Evolutionary conservation across 805 yeast genomes (phyloP).

Genomic region (Ogataea ganodermae): DNA sequence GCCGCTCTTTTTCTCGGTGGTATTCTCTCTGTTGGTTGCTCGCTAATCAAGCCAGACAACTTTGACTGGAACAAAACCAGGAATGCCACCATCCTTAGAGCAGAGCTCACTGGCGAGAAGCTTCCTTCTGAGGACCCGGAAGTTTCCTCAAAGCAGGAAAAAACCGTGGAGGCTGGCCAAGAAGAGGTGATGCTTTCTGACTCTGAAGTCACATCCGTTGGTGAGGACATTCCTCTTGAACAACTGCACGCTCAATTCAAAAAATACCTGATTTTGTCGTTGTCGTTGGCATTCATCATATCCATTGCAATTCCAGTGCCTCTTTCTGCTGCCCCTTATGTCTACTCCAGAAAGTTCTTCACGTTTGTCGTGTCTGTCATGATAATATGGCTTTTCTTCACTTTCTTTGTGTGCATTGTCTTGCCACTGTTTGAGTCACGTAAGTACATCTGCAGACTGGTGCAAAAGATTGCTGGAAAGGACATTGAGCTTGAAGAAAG

Average conservation of each 20-base stretch:
- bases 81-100: slow-evolving; percentile 2
- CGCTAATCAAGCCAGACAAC: slow-evolving; percentile 39
- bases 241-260: slow-evolving; percentile 6
- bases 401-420: slow-evolving; percentile 38
- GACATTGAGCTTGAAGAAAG: neutral
- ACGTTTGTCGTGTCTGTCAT: slow-evolving; percentile 30
- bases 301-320: slow-evolving; percentile 36
- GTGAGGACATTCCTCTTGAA: slow-evolving; percentile 8
- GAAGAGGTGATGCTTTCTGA: neutral
- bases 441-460: neutral
- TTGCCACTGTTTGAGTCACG: slow-evolving; percentile 33
- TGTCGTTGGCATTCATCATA: slow-evolving; percentile 24
- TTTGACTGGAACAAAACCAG: slow-evolving; percentile 35
- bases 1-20: slow-evolving; percentile 42
- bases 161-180: neutral
- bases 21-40: slow-evolving; percentile 30
- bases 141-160: neutral
- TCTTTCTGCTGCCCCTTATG: slow-evolving; percentile 37
- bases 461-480: neutral
- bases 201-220: neutral
- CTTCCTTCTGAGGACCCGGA: neutral
- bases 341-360: slow-evolving; percentile 37
- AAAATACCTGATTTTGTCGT: slow-evolving; percentile 22
- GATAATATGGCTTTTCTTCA: slow-evolving; percentile 37
- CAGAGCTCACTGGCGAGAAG: neutral